These are phyloP conservation scores for Cucurbita argyrosperma DNA, from an alignment of 306 rosid species.

Conservation along the genomic window DNA sequence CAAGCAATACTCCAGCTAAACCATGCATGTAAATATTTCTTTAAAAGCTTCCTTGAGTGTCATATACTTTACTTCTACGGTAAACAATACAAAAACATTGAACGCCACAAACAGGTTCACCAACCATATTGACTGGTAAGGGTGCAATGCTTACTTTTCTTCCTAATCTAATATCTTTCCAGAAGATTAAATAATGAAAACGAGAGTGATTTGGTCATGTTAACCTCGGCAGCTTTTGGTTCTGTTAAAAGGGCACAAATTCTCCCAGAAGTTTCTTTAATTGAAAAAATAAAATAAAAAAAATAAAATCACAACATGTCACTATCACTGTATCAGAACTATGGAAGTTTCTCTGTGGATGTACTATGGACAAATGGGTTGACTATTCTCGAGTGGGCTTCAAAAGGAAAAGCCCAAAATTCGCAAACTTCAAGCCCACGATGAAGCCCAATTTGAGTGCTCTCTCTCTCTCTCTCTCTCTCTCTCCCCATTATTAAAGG, in stretches of 20 bases:
- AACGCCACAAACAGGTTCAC: too few relatives aligned
- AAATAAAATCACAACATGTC: background rate
- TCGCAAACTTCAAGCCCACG: background rate
- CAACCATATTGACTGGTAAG: too few relatives aligned
- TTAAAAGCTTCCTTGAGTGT: too few relatives aligned
- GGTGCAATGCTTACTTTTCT: too few relatives aligned
- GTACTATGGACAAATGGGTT: background rate
- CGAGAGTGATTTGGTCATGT: background rate
- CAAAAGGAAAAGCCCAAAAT: background rate
- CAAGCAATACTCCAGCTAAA: too few relatives aligned
- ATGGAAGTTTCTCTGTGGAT: background rate
- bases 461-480: background rate
- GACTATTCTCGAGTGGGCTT: background rate
- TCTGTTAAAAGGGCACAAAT: background rate
- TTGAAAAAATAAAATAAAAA: background rate
- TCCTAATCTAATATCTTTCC: background rate
- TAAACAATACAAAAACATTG: too few relatives aligned
- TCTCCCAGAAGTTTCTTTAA: background rate
- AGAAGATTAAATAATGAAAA: background rate
- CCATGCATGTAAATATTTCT: too few relatives aligned
- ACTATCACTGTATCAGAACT: background rate
- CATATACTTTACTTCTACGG: too few relatives aligned
- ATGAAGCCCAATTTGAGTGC: background rate
- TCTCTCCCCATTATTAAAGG: background rate
- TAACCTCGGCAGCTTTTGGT: background rate